Evolutionary conservation across 345 rosid genomes (phyloP).

Genomic region (Cardamine resedifolia): DNA sequence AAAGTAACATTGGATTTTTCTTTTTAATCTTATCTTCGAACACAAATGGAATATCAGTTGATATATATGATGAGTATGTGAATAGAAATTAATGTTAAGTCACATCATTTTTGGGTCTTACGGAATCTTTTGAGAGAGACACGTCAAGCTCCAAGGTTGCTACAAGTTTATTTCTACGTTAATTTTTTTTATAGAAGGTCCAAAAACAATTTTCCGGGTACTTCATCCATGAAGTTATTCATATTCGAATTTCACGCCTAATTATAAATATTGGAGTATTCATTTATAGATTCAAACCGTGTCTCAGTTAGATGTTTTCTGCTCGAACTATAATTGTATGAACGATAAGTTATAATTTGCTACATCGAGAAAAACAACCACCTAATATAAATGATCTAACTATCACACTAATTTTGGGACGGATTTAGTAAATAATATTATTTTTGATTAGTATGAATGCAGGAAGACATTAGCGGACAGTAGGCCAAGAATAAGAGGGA

Average conservation of each 20-base stretch:
- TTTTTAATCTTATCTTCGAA: conserved; percentile 27
- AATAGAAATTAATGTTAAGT: conserved; percentile 26
- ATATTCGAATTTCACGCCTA: background rate
- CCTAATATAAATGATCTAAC: background rate
- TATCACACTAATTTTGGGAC: background rate
- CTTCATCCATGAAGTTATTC: background rate
- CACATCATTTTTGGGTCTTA: conserved; percentile 33
- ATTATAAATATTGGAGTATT: background rate
- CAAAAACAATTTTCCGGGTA: background rate
- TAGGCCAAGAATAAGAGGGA: conserved; percentile 89
- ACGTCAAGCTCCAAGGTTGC: conserved; percentile 32
- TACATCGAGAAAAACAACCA: background rate
- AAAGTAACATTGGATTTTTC: conserved; percentile 8
- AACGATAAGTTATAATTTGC: background rate
- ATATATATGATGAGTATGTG: conserved; percentile 19
- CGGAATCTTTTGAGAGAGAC: conserved; percentile 38
- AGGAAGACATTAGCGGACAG: conserved; percentile 96
- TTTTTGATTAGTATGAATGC: conserved; percentile 65
- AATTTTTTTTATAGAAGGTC: background rate
- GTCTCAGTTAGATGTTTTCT: background rate
- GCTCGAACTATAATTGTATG: background rate
- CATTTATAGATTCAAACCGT: background rate
- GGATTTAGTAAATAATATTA: background rate
- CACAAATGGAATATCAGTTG: conserved; percentile 12
- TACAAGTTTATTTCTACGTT: conserved; percentile 10